These are phyloP conservation scores for Ligustrum vulgare DNA, from an alignment of 257 asterid genomes.

Conservation along the genomic window DNA sequence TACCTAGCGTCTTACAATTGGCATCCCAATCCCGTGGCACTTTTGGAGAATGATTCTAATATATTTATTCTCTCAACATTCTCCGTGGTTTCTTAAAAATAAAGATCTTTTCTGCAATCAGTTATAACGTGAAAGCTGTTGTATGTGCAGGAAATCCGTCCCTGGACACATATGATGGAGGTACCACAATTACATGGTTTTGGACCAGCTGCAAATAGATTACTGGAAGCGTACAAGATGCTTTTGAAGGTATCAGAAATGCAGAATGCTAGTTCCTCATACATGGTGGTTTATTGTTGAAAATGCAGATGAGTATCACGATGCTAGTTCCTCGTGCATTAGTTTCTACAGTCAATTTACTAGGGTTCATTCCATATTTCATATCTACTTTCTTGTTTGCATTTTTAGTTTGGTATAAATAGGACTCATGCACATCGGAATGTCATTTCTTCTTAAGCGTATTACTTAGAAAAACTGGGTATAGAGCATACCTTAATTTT, in stretches of 20 bases:
- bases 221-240: constrained; percentile 95
- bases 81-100: neutral
- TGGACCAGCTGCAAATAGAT: constrained; percentile 96
- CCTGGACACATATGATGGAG: constrained; percentile 99
- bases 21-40: neutral
- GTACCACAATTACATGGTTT: constrained; percentile 98
- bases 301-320: constrained; percentile 11
- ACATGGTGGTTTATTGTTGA: constrained; percentile 15
- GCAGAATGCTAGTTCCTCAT: constrained; percentile 2
- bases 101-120: constrained; percentile 1
- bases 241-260: constrained; percentile 75
- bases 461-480: neutral
- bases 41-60: neutral
- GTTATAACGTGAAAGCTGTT: constrained; percentile 11
- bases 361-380: neutral
- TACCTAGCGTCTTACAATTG: neutral
- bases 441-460: neutral
- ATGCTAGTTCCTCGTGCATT: neutral
- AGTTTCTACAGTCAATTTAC: neutral
- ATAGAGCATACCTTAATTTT: neutral
- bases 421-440: too few species aligned
- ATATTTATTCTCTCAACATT: neutral
- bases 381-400: neutral
- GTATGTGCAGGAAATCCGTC: constrained; percentile 81
- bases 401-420: too few species aligned